Evolutionary conservation across 2,329 filamentous ascomycete species (phyloP), one percentile per base, ranked within the genome.

Genomic region (Hysterium pulicare): DNA sequence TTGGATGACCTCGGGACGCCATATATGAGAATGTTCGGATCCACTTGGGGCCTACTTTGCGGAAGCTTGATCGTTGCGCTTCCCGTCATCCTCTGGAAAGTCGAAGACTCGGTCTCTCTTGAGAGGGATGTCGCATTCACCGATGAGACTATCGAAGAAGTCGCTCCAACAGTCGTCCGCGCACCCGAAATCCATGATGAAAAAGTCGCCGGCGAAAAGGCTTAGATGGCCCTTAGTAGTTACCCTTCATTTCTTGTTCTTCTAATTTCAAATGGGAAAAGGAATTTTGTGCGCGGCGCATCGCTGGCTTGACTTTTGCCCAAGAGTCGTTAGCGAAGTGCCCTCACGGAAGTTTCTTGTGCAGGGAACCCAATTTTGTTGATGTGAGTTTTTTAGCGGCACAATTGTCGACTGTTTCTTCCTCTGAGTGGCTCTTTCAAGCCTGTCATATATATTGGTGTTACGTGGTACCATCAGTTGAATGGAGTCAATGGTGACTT

Each of bases 111-210:
- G n/a, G 81, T 88, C n/a, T 65, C 78, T 1, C 57, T 95, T 4
- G 87, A 91, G 66, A 83, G 90, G 41, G 90, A 96, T 66, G 72
- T 95, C 39, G 82, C 83, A 61, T 90, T 89, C 65, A 88, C 86
- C 16, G 90, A 95, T 58, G 87, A 93, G 76, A 93, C 85, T 0
- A 59, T 84, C 13, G 80, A 78, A 20, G 87, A 95, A 52, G 84
- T 95, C 5, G 57, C 51, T 4, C 59, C 66, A n/a, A 62, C 23
- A 19, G 20, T 8, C 10, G 15, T 28, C 4, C 59, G 65, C 16
- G 62, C 19, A 22, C n/a, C 10, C 6, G n/a, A 63, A 45, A 42
- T 54, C 5, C 42, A 45, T 26, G 40, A 57, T 15, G 44, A 46
- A 16, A 49, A 50, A 16, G 49, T 51, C 30, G 20, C 45, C 13